Base-by-base conservation (phyloP, 768 basidiomycete genomes). In the Lenzites betulinus region DNA sequence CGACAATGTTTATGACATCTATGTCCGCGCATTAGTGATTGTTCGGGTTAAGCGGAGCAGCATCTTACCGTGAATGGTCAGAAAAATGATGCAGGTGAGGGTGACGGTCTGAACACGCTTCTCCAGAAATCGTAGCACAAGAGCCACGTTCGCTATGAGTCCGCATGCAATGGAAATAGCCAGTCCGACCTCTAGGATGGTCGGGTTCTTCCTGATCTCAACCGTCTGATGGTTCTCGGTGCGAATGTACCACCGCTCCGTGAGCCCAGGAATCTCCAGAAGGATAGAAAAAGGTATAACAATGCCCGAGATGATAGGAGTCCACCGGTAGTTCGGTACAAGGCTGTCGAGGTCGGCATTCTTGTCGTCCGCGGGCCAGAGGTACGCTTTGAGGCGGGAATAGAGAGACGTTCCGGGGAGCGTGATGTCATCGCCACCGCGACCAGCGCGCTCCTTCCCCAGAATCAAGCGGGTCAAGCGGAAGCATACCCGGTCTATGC, bases 261-360 rank as follows among this genome's bases (percentile, higher is more conserved):
- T 93, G 12, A 93, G 73, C 16, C 88, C 88, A 0, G 92, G 92
- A 28, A 94, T 90, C 66, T 89, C 88, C 30, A 93, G 78, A n/a
- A 94, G 78, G 50, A 93, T 89, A 18, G 87, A 83, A 66, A 94
- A 91, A 0, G 90, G 88, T 38, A 90, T 83, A 60, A 86, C 70
- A 41, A 88, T 77, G 20, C 87, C 88, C 15, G 89, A 84, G 9
- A 90, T 58, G 42, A 91, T 85, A 0, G 89, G 89, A 5, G 84
- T 73, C 52, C 76, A 75, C 18, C 90, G 85, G 68, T 87, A 88
- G 52, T 82, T 81, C 23, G 87, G 85, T 30, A 81, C 67, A 57
- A 78, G 81, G 22, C 42, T 48, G 26, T 62, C 61, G 7, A 62
- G 28, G 51, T 57, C 51, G 36, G 42, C 28, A 15, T 26, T 49